Base-by-base conservation (phyloP, 1,284 basidiomycete species). In the Moesziomyces globuligerus region DNA sequence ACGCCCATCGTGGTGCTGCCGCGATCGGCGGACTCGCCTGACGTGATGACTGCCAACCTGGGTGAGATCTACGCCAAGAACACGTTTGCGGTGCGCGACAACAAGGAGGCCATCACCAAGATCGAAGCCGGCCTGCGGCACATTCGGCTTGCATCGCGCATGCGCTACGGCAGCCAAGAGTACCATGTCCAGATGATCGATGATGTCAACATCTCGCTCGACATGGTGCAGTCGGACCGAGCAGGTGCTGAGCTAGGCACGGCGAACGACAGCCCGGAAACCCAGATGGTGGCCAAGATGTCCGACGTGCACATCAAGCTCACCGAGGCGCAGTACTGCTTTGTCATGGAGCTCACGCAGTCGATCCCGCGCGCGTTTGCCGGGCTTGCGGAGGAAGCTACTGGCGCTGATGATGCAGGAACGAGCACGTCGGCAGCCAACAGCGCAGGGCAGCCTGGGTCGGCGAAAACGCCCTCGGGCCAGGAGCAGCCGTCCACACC, bases 1-100 rank as follows among this genome's bases (percentile, higher is more conserved):
- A 91, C 94, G 0, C 96, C 96, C 0, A 97, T 99, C 73, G 84
- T 98, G 39, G 86, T 97, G 20, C 89, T 98, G 74, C 95, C 96
- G 5, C 87, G 89, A 11, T 87, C 92, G 75, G 86, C 90, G 4
- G 82, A 86, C 17, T 89, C 90, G 7, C 84, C 84, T 2, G 92
- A 98, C 81, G 85, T 87, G 26, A 86, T 98, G 46, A 87, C 90
- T 4, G 87, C 96, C 83, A 88, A 91, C 49, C 87, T 98, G 0
- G 96, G 96, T 57, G 93, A 97, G 83, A 90, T 98, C 50, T 87
- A 86, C 34, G 93, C 93, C 26, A 88, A 86, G 61, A 98, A 98
- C 83, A 84, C 86, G 18, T 93, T 91, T 76, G 74, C 85, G 15
- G 83, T 85, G 34, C 81, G 83, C 46, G 83, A 84, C 3, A 75